A percentile compares a stretch with the other conserved stretches of the same genome.
phyloP scores from a whole-genome alignment of 1,284 basidiomycete species.

The Psilocybe mexicana region DNA sequence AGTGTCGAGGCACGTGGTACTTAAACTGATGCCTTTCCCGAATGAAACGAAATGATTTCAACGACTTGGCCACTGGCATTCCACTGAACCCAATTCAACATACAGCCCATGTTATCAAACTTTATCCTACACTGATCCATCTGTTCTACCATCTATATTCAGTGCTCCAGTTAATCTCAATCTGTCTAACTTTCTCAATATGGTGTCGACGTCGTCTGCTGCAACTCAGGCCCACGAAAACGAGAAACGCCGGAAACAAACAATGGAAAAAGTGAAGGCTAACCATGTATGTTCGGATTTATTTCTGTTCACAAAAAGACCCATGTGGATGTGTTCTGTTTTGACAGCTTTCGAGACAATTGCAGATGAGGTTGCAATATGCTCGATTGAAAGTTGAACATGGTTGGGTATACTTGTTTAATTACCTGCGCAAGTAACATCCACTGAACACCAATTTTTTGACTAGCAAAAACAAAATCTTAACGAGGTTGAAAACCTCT shows the following conservation, averaged over 20 bases:
- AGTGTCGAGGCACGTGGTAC: too few species aligned
- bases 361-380: constrained; percentile 76
- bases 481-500: constrained; percentile 77
- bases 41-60: too few species aligned
- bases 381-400: constrained; percentile 77
- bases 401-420: constrained; percentile 64
- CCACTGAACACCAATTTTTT: constrained; percentile 8
- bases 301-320: constrained; percentile 2
- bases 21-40: too few species aligned
- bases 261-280: constrained; percentile 60
- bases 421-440: not conserved
- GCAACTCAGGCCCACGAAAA: constrained; percentile 21
- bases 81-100: too few species aligned
- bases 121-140: too few species aligned
- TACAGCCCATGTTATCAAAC: too few species aligned
- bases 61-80: too few species aligned
- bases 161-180: too few species aligned
- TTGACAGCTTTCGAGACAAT: constrained; percentile 63
- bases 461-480: constrained; percentile 69
- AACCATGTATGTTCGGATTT: constrained; percentile 51
- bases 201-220: constrained; percentile 23
- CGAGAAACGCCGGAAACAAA: constrained; percentile 43
- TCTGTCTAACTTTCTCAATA: constrained; percentile 2
- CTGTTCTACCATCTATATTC: too few species aligned
- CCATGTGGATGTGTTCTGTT: constrained; percentile 5